Conservation (phyloP, 2,329 filamentous ascomycete species). For the Teratosphaeria pseudoeucalypti region DNA sequence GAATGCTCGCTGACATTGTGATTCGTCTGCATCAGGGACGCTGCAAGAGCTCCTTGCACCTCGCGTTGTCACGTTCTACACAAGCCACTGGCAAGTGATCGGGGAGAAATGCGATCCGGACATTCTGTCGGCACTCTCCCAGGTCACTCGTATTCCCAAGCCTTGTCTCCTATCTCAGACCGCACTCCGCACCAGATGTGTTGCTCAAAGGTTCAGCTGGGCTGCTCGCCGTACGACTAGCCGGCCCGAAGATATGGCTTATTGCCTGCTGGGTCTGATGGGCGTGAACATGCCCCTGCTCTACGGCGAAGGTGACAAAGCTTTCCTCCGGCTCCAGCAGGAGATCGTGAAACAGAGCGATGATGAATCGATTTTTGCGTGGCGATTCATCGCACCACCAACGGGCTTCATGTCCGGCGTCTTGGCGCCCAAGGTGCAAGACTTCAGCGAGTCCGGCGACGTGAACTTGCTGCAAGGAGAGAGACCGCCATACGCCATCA, state of each 20-base stretch:
- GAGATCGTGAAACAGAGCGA: constrained; percentile 7
- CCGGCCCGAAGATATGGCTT: constrained; percentile 32
- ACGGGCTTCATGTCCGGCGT: not conserved
- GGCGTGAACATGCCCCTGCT: constrained; percentile 34
- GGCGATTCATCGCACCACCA: constrained; percentile 2
- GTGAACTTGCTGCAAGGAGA: not conserved
- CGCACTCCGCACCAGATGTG: not conserved
- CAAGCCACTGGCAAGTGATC: not conserved
- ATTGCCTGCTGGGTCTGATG: constrained; percentile 37
- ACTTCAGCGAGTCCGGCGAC: not conserved
- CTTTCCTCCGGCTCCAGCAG: constrained; percentile 5
- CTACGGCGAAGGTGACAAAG: constrained; percentile 28
- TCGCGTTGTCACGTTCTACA: not conserved
- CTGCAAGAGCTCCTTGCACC: constrained; percentile 2
- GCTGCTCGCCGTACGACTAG: constrained; percentile 4
- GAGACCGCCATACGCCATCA: not conserved
- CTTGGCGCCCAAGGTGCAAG: not conserved
- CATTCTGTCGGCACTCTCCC: not conserved
- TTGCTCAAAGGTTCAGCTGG: constrained; percentile 8
- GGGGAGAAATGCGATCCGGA: not conserved
- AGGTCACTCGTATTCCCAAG: not conserved
- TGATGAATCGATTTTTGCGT: constrained; percentile 15
- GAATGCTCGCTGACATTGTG: too few relatives aligned
- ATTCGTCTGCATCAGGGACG: not conserved
- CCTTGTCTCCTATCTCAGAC: not conserved